These are phyloP conservation scores for Pyrus communis DNA, from an alignment of 306 rosid genomes.

Conservation along the genomic window DNA sequence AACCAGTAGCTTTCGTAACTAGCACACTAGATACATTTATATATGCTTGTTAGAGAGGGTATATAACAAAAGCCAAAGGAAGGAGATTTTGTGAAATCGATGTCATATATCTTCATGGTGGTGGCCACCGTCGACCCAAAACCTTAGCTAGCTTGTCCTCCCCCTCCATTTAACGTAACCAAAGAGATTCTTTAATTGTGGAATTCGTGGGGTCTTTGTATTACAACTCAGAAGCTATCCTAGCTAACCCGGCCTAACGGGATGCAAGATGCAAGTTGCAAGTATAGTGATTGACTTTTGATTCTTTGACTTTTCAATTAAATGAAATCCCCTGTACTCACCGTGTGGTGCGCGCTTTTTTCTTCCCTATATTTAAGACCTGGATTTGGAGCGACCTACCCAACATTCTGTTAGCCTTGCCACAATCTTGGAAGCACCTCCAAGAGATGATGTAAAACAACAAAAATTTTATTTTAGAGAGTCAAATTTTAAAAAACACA, in stretches of 20 bases:
- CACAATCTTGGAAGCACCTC: no score
- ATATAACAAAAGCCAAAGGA: neutral
- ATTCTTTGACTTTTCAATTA: neutral
- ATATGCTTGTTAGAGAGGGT: neutral
- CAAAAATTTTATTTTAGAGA: no score
- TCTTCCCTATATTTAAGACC: neutral
- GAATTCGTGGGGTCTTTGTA: neutral
- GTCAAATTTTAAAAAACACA: no score
- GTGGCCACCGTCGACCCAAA: neutral
- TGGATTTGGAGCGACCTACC: neutral
- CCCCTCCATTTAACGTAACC: neutral
- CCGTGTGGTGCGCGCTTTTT: neutral
- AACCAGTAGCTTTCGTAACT: neutral
- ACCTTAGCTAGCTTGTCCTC: neutral
- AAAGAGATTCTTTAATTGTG: neutral
- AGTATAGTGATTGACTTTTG: neutral
- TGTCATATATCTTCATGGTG: neutral
- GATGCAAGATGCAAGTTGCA: neutral
- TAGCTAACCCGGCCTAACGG: no score
- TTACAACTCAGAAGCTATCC: no score
- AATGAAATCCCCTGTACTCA: no score
- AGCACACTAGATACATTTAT: neutral
- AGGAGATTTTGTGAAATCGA: neutral
- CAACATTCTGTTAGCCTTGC: no score
- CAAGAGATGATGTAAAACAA: no score